A percentile compares a stretch with the other conserved stretches of the same genome.
These are phyloP conservation scores for Auriculariales sp. DNA, from an alignment of 768 basidiomycete genomes.

Conservation along the genomic window DNA sequence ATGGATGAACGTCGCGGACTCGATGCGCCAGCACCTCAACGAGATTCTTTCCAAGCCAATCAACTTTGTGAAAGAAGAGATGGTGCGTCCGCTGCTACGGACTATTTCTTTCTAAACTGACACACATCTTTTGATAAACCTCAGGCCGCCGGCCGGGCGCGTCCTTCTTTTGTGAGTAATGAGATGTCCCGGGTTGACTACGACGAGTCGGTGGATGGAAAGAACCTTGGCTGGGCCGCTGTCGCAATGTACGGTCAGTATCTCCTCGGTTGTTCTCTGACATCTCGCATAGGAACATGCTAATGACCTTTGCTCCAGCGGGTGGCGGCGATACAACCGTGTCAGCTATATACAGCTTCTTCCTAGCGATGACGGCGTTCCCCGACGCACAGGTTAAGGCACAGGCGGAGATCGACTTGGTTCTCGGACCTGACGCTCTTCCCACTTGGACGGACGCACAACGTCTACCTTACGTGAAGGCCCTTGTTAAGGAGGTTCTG, in stretches of 20 bases:
- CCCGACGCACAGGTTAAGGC: slow-evolving; percentile 12
- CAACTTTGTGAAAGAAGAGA: slow-evolving; percentile 3
- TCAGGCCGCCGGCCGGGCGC: not conserved
- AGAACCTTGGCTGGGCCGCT: not conserved
- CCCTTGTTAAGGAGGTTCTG: slow-evolving; percentile 10
- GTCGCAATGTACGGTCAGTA: not conserved
- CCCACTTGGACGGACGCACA: slow-evolving; percentile 11
- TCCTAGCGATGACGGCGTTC: slow-evolving; percentile 12
- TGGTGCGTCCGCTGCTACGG: not conserved
- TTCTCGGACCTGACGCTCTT: slow-evolving; percentile 10
- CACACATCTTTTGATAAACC: not conserved
- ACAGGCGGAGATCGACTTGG: slow-evolving; percentile 13
- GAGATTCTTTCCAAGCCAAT: slow-evolving; percentile 1
- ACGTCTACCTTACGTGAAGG: slow-evolving; percentile 7
- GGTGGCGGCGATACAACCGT: not conserved
- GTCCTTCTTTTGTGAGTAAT: not conserved
- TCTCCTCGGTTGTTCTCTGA: too few species aligned
- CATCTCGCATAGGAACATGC: too few species aligned
- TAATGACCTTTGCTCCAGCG: too few species aligned
- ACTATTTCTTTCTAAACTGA: not conserved
- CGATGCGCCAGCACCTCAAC: not conserved
- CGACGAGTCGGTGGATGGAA: not conserved
- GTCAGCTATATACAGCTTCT: slow-evolving; percentile 9
- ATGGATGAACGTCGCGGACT: not conserved
- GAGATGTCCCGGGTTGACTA: not conserved